Evolutionary conservation across 306 rosid species (phyloP).

Genomic region (Carpinus fangiana): DNA sequence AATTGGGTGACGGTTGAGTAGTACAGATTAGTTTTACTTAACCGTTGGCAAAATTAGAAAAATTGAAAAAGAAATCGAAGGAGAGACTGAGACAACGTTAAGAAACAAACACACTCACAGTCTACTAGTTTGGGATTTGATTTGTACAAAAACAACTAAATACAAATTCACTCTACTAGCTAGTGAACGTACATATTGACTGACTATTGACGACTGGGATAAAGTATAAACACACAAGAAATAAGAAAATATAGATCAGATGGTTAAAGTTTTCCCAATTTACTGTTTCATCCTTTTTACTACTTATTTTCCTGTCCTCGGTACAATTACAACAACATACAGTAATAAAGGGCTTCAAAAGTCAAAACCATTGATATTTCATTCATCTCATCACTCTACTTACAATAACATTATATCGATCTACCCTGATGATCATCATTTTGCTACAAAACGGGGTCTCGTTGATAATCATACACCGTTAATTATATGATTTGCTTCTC

Average conservation of each 20-base stretch:
- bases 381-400: background rate
- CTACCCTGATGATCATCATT: conserved; percentile 23
- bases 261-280: background rate
- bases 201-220: too few species aligned
- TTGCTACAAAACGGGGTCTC: conserved; percentile 13
- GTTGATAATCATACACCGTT: conserved; percentile 26
- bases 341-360: conserved; percentile 13
- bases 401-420: background rate
- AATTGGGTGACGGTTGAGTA: too few species aligned
- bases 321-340: background rate
- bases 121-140: too few species aligned
- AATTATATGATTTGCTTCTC: conserved; percentile 46
- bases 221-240: background rate
- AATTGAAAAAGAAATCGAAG: too few species aligned
- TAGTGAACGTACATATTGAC: too few species aligned
- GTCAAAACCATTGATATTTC: conserved; percentile 17
- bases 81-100: too few species aligned
- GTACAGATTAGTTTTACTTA: too few species aligned
- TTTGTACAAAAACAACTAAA: too few species aligned
- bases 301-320: background rate
- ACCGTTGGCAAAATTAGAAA: too few species aligned
- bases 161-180: too few species aligned
- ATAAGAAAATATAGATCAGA: too few species aligned
- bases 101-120: too few species aligned
- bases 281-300: background rate